Conservation (phyloP, 345 rosid species). For the Murraya koenigii region DNA sequence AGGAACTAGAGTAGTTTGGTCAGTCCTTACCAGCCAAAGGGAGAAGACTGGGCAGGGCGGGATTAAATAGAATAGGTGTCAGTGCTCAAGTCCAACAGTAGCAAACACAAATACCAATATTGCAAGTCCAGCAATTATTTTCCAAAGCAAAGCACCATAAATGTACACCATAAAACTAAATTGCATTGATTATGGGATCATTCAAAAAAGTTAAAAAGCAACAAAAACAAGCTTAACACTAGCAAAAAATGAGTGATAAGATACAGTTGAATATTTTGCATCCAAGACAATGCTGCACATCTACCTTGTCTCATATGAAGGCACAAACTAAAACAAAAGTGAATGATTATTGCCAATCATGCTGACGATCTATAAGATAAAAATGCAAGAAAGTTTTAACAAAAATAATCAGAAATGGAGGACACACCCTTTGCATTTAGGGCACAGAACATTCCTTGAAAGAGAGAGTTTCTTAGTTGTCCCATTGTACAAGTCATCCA, state of each 20-base stretch:
- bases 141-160: neutral
- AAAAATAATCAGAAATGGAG: neutral
- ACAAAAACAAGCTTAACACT: neutral
- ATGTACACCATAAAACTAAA: neutral
- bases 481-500: slow-evolving; percentile 67
- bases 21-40: no score
- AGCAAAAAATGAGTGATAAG: neutral
- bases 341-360: neutral
- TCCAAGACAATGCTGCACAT: neutral
- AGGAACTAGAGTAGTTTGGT: no score
- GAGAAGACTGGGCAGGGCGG: no score
- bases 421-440: slow-evolving; percentile 61
- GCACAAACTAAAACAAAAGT: neutral
- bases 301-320: neutral
- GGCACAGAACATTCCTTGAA: slow-evolving; percentile 45
- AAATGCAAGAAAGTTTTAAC: neutral
- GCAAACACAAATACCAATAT: neutral
- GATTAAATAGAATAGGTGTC: no score
- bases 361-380: neutral
- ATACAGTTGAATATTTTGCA: neutral
- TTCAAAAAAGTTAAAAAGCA: neutral
- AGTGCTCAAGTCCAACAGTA: no score
- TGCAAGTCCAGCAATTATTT: neutral
- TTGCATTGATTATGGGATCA: neutral
- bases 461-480: slow-evolving; percentile 58